Base-by-base conservation (phyloP, 2,329 filamentous ascomycete species). In the Chrysosporium keratinophilum region DNA sequence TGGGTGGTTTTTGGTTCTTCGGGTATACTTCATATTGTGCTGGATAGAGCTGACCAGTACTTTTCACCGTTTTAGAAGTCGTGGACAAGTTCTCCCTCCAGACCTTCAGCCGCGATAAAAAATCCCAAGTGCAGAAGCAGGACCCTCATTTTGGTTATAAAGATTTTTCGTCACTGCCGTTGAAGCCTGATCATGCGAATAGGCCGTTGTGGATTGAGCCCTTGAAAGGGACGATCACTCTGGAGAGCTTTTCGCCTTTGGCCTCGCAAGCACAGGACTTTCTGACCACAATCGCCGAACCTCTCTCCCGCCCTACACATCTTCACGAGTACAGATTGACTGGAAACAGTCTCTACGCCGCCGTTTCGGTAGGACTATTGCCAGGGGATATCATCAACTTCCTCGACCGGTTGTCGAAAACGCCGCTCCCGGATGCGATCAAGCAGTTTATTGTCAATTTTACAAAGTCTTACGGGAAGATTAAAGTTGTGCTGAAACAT, bases 191-290 rank as follows among this genome's bases (percentile, higher is more conserved):
- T 68, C 89, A 95, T 72, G 81, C 84, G 58, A 88, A 90, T 64
- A 84, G 93, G 14, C 93, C 93, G 14, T 78, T 97, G 56, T 97
- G 89, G 88, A 93, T 98, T 61, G 89, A 96, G 67, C 87, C 89
- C 1, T 76, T 84, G 45, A 87, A 86, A 65, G 89, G 87, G 35
- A 83, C 85, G 59, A 93, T 97, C 65, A 93, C 94, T 31, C 77
- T 97, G 42, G 91, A 98, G 75, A 95, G 89, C 62, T 97, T 96
- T 73, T 91, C 87, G 50, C 87, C 90, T 1, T 76, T 93, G 54
- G 89, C 91, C 54, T 80, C 85, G 54, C 85, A 90, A 64, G 91
- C 88, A 0, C 89, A 95, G 66, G 89, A 95, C 67, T 95, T 98
- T 67, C 76, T 98, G 56, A 95, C 94, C 63, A 95, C 93, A 45